phyloP scores from a whole-genome alignment of 116 monocot genomes.

The Iris pallida region DNA sequence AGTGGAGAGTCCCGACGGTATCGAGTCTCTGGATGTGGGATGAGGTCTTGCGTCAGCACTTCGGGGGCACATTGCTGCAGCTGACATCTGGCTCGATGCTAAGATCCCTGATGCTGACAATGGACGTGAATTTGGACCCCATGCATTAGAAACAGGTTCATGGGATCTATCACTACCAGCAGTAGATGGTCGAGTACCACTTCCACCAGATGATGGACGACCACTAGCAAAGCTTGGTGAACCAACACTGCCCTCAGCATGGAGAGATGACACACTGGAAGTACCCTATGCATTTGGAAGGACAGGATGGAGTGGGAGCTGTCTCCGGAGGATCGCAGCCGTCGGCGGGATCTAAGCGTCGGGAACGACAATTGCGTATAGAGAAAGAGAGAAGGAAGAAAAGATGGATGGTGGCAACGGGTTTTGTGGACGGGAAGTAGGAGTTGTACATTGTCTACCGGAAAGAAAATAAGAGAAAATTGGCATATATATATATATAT shows the following conservation, averaged over 20 bases:
- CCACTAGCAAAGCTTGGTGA: constrained; percentile 50
- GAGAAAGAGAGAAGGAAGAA: no score
- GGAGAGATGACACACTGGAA: constrained; percentile 49
- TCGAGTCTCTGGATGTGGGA: no score
- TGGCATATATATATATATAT: no score
- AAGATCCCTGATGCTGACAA: constrained; percentile 75
- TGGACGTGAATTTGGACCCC: constrained; percentile 76
- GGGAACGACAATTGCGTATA: no score
- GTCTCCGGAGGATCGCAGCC: no score
- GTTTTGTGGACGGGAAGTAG: no score
- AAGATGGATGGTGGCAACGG: no score
- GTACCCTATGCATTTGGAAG: constrained; percentile 89
- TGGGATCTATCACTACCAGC: constrained; percentile 65
- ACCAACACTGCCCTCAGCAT: constrained; percentile 44
- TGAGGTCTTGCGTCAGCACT: constrained; percentile 94
- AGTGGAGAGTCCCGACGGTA: no score
- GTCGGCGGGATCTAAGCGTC: no score
- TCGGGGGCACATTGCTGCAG: constrained; percentile 51
- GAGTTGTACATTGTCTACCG: no score
- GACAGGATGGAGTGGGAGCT: no score
- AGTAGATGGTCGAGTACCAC: constrained; percentile 76
- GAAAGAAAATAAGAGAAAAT: no score
- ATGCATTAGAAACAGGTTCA: constrained; percentile 46
- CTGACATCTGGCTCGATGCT: constrained; percentile 39
- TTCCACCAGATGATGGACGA: constrained; percentile 70